These are phyloP conservation scores for Nemania bipapillata DNA, from an alignment of 2,329 filamentous ascomycete species.

Conservation along the genomic window DNA sequence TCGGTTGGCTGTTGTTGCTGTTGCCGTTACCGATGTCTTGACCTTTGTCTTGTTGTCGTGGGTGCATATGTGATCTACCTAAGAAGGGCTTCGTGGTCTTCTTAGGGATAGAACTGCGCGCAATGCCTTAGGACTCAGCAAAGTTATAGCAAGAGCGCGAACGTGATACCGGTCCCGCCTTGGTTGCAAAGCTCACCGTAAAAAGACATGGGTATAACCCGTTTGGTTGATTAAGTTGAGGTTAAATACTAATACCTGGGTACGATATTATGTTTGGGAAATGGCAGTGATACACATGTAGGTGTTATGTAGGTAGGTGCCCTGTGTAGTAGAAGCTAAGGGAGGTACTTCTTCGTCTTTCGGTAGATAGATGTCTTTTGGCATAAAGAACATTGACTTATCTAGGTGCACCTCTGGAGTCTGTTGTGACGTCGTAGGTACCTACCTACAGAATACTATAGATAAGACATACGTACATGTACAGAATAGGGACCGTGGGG, in stretches of 20 bases:
- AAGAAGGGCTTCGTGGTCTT: constrained; percentile 5
- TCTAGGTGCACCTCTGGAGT: too few relatives aligned
- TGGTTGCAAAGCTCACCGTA: constrained; percentile 9
- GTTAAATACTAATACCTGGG: background rate
- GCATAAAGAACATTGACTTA: background rate
- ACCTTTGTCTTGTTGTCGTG: constrained; percentile 5
- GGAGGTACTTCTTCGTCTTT: background rate
- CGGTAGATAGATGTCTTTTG: background rate
- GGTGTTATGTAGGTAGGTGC: background rate
- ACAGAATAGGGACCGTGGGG: background rate
- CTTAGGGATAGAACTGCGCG: background rate
- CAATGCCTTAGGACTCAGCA: constrained; percentile 24
- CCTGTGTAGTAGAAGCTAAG: background rate
- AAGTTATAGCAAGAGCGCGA: constrained; percentile 19
- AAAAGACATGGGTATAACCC: constrained; percentile 23
- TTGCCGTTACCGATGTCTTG: too few relatives aligned
- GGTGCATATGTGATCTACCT: constrained; percentile 30
- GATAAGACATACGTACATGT: too few relatives aligned
- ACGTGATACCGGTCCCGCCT: constrained; percentile 16
- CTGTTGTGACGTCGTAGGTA: too few relatives aligned
- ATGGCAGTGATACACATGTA: background rate
- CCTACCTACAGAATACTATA: too few relatives aligned
- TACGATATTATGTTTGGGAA: background rate
- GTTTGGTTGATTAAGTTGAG: background rate
- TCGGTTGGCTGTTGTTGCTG: constrained; percentile 1